Conservation (phyloP, 768 basidiomycete species). For the Leccinum broughii region DNA sequence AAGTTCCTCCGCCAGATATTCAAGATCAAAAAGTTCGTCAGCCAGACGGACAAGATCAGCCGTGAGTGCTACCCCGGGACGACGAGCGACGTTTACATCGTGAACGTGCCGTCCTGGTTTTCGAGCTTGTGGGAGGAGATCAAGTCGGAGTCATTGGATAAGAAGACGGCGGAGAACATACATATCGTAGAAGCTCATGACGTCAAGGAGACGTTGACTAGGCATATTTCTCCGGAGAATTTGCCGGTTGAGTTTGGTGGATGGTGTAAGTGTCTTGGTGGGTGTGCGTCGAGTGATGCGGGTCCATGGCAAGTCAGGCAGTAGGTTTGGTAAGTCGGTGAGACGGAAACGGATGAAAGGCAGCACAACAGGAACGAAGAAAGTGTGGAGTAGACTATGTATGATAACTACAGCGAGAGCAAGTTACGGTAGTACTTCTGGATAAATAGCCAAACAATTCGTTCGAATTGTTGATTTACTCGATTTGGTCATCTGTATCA, state of each 20-base stretch:
- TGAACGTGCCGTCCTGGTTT: slow-evolving; percentile 96
- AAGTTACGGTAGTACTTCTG: too few species aligned
- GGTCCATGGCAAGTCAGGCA: slow-evolving; percentile 27
- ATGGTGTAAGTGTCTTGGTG: slow-evolving; percentile 68
- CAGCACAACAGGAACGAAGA: too few species aligned
- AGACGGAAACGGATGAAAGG: too few species aligned
- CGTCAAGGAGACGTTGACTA: slow-evolving; percentile 73
- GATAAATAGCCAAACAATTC: too few species aligned
- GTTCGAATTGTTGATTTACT: not conserved
- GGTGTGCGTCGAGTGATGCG: slow-evolving; percentile 85
- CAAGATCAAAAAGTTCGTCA: slow-evolving; percentile 54
- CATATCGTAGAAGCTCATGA: slow-evolving; percentile 66
- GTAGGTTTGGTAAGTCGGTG: too few species aligned
- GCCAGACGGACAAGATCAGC: slow-evolving; percentile 69
- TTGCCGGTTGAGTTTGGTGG: slow-evolving; percentile 88
- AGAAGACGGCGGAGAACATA: slow-evolving; percentile 93
- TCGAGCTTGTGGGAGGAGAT: slow-evolving; percentile 83
- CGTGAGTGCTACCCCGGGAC: slow-evolving; percentile 94
- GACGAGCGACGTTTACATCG: slow-evolving; percentile 99
- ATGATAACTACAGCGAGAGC: too few species aligned
- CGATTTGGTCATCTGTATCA: not conserved
- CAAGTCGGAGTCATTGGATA: slow-evolving; percentile 86
- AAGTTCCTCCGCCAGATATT: too few species aligned
- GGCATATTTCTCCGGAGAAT: slow-evolving; percentile 83
- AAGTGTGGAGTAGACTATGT: too few species aligned